These are phyloP conservation scores for Picea abies DNA, from an alignment of 83 land plant species.

Conservation along the genomic window DNA sequence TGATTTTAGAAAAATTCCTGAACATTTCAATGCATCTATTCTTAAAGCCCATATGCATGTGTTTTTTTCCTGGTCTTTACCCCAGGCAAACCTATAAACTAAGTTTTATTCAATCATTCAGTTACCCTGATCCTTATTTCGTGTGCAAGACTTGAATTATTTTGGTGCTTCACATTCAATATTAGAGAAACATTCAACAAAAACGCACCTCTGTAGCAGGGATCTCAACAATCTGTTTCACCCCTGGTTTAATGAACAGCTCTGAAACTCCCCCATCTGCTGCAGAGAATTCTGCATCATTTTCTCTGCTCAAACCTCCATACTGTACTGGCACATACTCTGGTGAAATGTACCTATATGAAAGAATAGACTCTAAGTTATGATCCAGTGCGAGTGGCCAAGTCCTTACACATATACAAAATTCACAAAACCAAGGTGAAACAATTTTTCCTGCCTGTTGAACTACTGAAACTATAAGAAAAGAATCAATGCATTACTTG, in stretches of 20 bases:
- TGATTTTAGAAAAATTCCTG: too few relatives aligned
- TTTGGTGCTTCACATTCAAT: neutral
- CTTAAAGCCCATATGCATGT: too few relatives aligned
- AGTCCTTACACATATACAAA: fast-evolving
- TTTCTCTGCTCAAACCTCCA: too few relatives aligned
- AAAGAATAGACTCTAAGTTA: neutral
- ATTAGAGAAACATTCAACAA: neutral
- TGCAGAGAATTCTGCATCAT: too few relatives aligned
- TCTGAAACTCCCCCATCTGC: too few relatives aligned
- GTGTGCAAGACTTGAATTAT: neutral
- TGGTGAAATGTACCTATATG: too few relatives aligned
- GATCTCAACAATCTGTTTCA: too few relatives aligned
- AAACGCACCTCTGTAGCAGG: neutral
- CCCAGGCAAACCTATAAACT: neutral
- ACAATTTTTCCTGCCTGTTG: fast-evolving
- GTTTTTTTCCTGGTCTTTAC: neutral
- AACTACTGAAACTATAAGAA: fast-evolving
- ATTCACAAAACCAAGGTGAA: too few relatives aligned
- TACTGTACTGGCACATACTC: too few relatives aligned
- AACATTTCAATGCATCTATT: neutral
- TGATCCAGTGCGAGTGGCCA: neutral
- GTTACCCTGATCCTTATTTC: too few relatives aligned
- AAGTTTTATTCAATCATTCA: neutral
- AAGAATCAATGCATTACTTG: too few relatives aligned
- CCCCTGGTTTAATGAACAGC: too few relatives aligned